Evolutionary conservation across 495 filamentous ascomycete species (phyloP), one percentile per base, ranked within the genome.

Genomic region (Pyrenopolyporus hunteri): DNA sequence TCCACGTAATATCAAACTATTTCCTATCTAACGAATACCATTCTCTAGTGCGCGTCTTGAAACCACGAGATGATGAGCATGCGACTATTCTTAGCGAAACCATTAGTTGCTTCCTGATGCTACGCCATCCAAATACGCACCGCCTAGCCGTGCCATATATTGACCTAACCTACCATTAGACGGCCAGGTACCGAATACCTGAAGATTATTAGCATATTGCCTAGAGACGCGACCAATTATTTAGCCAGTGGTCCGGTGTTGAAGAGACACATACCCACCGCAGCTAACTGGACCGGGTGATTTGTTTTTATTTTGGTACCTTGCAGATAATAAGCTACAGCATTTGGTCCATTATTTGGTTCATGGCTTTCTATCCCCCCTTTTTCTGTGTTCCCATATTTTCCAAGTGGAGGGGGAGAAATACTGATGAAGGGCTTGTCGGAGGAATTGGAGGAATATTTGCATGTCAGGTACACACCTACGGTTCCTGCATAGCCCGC

Each of bases 371-470:
- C 13, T 44, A 33, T 44, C 53, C 46, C 51, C 51, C 42, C 28
- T 48, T 46, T 47, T 57, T 36, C 11, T 37, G 28, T n/a, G 32
- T 16, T 50, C 14, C 47, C 37, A 48, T 28, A 33, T 20, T 29
- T 56, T 42, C 55, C 51, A 44, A 39, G 45, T 46, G 50, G 49
- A 66, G 51, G 63, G 42, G 57, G 37, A 57, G 8, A 37, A 16
- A 20, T 23, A 35, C 45, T 32, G 17, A 59, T 16, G 51, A 59
- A 56, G 49, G 36, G 47, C 40, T 35, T 42, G 13, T 45, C 37
- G 48, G 51, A 66, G 63, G 57, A 66, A 57, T 56, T 52, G 57
- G 45, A 66, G 50, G 63, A 59, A 60, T 52, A 57, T 29, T 51
- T 35, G 51, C 63, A 51, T 60, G 57, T 60, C 39, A 40, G 23